These are phyloP conservation scores for Coniella vitis DNA, from an alignment of 2,329 filamentous ascomycete genomes.

Conservation along the genomic window DNA sequence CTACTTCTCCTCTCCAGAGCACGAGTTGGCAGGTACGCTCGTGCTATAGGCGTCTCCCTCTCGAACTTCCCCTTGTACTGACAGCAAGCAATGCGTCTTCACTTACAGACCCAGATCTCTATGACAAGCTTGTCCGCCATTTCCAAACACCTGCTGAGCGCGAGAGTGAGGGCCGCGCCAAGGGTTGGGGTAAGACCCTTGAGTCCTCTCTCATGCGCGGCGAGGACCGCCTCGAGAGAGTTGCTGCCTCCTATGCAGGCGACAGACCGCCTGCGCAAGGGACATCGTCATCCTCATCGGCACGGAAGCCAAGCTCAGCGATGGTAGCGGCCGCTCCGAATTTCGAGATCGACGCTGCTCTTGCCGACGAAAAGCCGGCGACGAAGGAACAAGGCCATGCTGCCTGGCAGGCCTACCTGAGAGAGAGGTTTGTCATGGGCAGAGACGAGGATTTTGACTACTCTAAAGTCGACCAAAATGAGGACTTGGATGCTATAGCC, in stretches of 20 bases:
- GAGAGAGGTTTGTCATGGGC: constrained; percentile 66
- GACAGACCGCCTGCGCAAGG: constrained; percentile 32
- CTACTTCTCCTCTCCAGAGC: constrained; percentile 57
- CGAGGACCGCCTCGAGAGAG: constrained; percentile 64
- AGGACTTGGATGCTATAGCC: constrained; percentile 60
- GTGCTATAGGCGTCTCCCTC: too few relatives aligned
- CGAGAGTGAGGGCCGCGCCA: constrained; percentile 62
- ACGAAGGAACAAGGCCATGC: constrained; percentile 60
- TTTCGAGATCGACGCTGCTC: constrained; percentile 38
- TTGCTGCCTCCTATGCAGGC: constrained; percentile 24
- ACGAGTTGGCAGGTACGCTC: constrained; percentile 45
- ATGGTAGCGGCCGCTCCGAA: background rate
- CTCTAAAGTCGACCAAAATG: constrained; percentile 58
- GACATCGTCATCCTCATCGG: background rate
- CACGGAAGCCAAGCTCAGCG: background rate
- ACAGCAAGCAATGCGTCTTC: too few relatives aligned
- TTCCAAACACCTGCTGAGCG: constrained; percentile 70
- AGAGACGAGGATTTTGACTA: constrained; percentile 78
- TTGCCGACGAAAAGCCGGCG: constrained; percentile 38
- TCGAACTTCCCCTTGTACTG: too few relatives aligned
- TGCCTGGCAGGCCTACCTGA: constrained; percentile 67
- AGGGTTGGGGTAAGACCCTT: constrained; percentile 72
- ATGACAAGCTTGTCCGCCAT: constrained; percentile 70
- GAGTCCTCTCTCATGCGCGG: constrained; percentile 71
- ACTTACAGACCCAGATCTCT: constrained; percentile 63